phyloP scores from a whole-genome alignment of 805 yeast genomes.

The Starmerella scarabaei region DNA sequence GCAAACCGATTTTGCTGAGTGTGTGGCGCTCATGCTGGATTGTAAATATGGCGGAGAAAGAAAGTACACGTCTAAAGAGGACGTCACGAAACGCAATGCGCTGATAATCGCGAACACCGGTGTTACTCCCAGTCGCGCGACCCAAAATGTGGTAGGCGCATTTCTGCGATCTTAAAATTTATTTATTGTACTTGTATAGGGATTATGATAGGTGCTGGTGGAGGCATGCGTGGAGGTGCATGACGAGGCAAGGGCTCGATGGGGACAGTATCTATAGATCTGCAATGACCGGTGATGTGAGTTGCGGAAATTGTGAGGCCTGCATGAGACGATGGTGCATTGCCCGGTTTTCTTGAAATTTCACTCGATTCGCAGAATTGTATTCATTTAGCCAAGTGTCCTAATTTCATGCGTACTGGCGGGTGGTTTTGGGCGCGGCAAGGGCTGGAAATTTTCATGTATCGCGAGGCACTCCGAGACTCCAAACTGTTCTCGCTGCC shows the following conservation, averaged over 20 bases:
- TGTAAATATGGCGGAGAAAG: slow-evolving; percentile 34
- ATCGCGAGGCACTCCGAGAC: slow-evolving; percentile 19
- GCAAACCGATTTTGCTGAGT: slow-evolving; percentile 56
- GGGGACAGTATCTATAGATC: no score
- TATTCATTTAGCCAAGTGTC: no score
- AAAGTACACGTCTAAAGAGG: slow-evolving; percentile 35
- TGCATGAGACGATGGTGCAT: no score
- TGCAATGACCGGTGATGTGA: no score
- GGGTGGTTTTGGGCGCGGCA: background rate
- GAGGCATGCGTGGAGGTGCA: no score
- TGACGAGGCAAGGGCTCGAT: no score
- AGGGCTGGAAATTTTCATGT: slow-evolving; percentile 6
- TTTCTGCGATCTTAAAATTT: slow-evolving; percentile 11
- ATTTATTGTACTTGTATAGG: no score
- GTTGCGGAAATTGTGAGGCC: no score
- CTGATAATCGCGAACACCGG: slow-evolving; percentile 36
- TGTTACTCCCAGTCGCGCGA: slow-evolving; percentile 65
- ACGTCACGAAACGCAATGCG: slow-evolving; percentile 44
- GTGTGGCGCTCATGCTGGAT: slow-evolving; percentile 43
- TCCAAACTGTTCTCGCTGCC: slow-evolving; percentile 23
- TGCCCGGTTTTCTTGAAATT: no score
- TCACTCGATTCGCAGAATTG: no score
- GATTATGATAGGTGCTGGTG: no score
- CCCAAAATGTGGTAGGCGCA: slow-evolving; percentile 36
- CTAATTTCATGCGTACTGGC: no score